Evolutionary conservation across 495 filamentous ascomycete species (phyloP).

Genomic region (Melanomma pulvis-pyrius): DNA sequence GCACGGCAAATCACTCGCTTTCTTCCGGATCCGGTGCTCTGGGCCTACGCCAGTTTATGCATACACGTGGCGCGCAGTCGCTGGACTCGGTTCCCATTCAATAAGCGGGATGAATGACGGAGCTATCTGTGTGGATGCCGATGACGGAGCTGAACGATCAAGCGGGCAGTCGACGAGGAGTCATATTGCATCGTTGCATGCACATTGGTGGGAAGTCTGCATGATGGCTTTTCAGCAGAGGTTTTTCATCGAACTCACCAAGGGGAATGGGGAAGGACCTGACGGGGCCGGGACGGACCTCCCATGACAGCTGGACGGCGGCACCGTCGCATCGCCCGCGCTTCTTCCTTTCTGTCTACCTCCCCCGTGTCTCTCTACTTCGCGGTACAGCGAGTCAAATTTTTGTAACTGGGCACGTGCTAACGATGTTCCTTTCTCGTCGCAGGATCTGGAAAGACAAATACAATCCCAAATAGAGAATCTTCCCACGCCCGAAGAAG

Average conservation of each 20-base stretch:
- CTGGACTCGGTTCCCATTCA: constrained; percentile 33
- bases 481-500: background rate
- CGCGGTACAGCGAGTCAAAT: background rate
- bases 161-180: constrained; percentile 1
- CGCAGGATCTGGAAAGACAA: constrained; percentile 96
- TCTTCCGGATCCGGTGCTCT: constrained; percentile 2
- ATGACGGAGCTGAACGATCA: constrained; percentile 30
- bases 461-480: constrained; percentile 66
- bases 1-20: constrained; percentile 15
- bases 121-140: constrained; percentile 11
- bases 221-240: constrained; percentile 24
- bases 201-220: constrained; percentile 12
- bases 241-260: background rate
- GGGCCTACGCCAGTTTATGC: constrained; percentile 10
- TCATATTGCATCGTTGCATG: background rate
- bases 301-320: background rate
- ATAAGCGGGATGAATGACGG: constrained; percentile 19
- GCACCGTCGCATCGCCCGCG: too few relatives aligned
- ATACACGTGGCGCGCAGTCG: constrained; percentile 36
- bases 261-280: background rate
- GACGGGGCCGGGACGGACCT: background rate
- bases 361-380: too few relatives aligned
- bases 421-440: constrained; percentile 9
- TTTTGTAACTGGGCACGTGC: constrained; percentile 24
- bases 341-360: background rate